Evolutionary conservation across 768 basidiomycete species (phyloP), one percentile per base, ranked within the genome.

Genomic region (Hydnomerulius pinastri): DNA sequence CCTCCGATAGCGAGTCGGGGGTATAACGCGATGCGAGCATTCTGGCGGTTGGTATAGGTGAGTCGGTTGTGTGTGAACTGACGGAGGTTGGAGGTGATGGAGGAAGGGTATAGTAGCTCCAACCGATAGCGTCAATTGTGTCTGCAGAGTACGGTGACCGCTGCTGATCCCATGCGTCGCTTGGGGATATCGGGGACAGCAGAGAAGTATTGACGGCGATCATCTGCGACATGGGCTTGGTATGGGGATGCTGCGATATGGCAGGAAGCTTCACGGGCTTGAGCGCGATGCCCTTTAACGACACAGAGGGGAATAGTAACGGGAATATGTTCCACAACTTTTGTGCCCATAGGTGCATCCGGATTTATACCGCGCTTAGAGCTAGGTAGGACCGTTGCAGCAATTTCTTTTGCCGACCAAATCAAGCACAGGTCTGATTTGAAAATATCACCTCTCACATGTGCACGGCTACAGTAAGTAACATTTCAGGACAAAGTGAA

Each of bases 191-290:
- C 36, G 82, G 81, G 36, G 82, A 81, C 59, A 81, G 74, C 38
- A 86, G 74, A 52, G 79, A 74, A 32, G 79, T 76, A 71, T 87
- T 85, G 57, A 65, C 61, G 44, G 79, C 71, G 62, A 82, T 79
- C 62, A 85, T 74, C 56, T 81, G 77, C 57, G 82, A 80, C 77
- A 83, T 80, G 60, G 76, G 63, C 43, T 76, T 56, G 39, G 70
- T 68, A 36, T 69, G 71, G 51, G 49, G 20, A 13, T 60, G 30
- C n/a, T n/a, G 66, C 40, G 66, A 59, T 33, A 56, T 49, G 47
- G 30, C 25, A 21, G 54, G 50, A 1, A 50, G 42, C 8, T 61
- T 55, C 35, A 40, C 21, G 9, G 54, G 49, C 55, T 52, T 59
- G 33, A 30, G 32, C 51, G 33, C 29, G 38, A 43, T 41, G 44